Evolutionary conservation across 208 protist genomes (phyloP).

Genomic region (Acanthamoeba royreba): DNA sequence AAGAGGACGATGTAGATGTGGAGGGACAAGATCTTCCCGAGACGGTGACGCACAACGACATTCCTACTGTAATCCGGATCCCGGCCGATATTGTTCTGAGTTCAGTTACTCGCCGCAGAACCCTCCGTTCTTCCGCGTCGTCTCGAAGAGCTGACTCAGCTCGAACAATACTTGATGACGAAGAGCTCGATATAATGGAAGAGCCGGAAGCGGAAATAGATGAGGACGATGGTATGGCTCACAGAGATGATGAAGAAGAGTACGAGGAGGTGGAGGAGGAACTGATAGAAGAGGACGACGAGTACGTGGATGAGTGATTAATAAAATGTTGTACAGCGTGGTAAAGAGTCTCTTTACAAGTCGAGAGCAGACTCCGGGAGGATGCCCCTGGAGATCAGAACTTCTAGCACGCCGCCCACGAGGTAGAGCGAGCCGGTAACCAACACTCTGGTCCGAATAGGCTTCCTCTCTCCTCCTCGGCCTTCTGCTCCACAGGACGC

Average conservation of each 20-base stretch:
- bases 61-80: not conserved
- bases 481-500: not conserved
- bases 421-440: slow-evolving; percentile 43
- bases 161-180: not conserved
- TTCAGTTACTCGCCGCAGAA: not conserved
- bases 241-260: not conserved
- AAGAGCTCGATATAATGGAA: not conserved
- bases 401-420: slow-evolving; percentile 34
- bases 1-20: not conserved
- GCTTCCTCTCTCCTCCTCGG: not conserved
- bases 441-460: not conserved
- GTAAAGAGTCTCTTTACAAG: no score
- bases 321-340: no score
- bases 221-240: not conserved
- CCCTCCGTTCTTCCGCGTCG: not conserved
- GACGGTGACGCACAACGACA: not conserved
- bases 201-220: not conserved
- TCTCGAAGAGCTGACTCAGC: not conserved
- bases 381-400: not conserved
- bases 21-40: not conserved
- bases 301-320: no score
- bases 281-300: not conserved
- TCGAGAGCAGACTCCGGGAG: not conserved
- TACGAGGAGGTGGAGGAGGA: not conserved
- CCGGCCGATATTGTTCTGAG: not conserved